Base-by-base conservation (phyloP, 768 basidiomycete genomes). In the Lyophyllum atratum region DNA sequence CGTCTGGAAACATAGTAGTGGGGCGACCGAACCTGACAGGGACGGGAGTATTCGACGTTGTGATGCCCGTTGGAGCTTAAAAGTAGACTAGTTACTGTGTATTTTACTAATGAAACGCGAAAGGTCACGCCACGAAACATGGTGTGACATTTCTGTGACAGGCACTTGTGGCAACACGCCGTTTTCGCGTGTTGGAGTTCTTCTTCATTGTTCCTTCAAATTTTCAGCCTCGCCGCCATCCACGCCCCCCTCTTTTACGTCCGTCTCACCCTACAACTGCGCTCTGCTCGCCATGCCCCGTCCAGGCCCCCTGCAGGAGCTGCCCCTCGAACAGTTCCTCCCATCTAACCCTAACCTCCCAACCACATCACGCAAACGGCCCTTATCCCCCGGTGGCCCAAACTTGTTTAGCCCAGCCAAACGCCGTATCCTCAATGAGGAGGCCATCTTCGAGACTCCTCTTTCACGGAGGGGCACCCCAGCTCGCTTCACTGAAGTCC, bases 41-140 rank as follows among this genome's bases (percentile, higher is more conserved):
- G n/a, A 98, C 96, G 22, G 97, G 95, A 4, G 85, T 86, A 31
- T 99, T 98, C 65, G 95, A 94, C 69, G 83, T 98, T 39, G 83
- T 92, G 55, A 84, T 86, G 83, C 79, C 80, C 26, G 70, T 74
- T 34, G 66, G 63, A 52, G 61, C 61, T 14, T 61, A 62, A 39
- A 61, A 52, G 52, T 56, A 55, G 26, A 47, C 28, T 47, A 56
- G 37, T 49, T 24, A 33, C 52, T 17, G 29, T 45, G n/a, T 59
- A 56, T 24, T 57, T 9, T 49, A 31, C 48, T 63, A 59, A 58
- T 54, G 28, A 39, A 54, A 64, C 66, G 61, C 64, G 64, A 56
- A 21, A 33, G 17, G 66, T 68, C 64, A 68, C 64, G 48, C 52
- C 53, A 50, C 11, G 40, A 11, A 19, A 47, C 54, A 26, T 54